A percentile compares a stretch with the other conserved stretches of the same genome.
Evolutionary conservation across 2,329 filamentous ascomycete species (phyloP).

Genomic region (Boeremia lycopersici): DNA sequence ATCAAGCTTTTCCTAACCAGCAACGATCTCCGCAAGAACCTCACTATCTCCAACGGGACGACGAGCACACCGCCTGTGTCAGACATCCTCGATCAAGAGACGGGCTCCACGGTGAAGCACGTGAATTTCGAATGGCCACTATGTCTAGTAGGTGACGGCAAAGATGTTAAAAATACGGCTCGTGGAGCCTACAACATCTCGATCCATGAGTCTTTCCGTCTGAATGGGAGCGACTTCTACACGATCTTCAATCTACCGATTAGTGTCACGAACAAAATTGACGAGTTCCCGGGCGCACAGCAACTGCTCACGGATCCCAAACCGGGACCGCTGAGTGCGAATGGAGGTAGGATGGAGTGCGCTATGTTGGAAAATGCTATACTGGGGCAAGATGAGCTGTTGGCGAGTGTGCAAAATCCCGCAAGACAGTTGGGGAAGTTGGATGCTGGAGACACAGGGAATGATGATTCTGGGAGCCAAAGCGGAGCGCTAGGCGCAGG

Average conservation of each 20-base stretch:
- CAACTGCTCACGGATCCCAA: constrained; percentile 41
- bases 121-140: constrained; percentile 75
- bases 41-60: constrained; percentile 71
- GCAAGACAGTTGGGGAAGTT: constrained; percentile 23
- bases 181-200: constrained; percentile 73
- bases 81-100: constrained; percentile 68
- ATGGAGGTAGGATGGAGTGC: constrained; percentile 42
- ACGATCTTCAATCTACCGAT: constrained; percentile 75
- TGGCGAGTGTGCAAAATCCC: constrained; percentile 43
- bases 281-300: constrained; percentile 39
- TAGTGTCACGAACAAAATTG: constrained; percentile 69
- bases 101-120: constrained; percentile 73
- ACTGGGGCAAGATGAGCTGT: constrained; percentile 28
- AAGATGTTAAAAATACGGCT: constrained; percentile 53
- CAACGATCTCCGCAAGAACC: constrained; percentile 66
- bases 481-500: constrained; percentile 1
- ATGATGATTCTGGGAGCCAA: not conserved
- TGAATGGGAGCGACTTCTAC: constrained; percentile 68
- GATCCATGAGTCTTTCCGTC: constrained; percentile 71
- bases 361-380: constrained; percentile 37
- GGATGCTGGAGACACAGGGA: not conserved
- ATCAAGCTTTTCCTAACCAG: constrained; percentile 72
- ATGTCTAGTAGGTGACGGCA: constrained; percentile 68
- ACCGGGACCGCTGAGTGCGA: constrained; percentile 43
- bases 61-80: constrained; percentile 59